Base-by-base conservation (phyloP, 805 yeast species). In the Candida sonorensis region DNA sequence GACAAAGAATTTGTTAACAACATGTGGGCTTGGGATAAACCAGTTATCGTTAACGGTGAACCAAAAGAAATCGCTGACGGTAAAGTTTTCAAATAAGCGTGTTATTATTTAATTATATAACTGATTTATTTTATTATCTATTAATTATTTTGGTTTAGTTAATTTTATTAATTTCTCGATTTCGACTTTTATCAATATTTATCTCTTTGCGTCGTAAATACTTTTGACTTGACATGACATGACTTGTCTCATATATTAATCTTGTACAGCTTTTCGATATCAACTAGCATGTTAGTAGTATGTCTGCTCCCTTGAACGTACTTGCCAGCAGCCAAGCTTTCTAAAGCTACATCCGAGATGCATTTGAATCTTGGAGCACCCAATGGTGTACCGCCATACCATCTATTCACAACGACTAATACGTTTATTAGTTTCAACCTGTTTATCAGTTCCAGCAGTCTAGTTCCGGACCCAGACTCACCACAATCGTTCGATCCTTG, bases 11-110 rank as follows among this genome's bases (percentile, higher is more conserved):
- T 85, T 57, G 64, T 92, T 53, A 72, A 83, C 66, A 84, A 87
- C 77, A 72, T 87, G 80, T 85, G 94, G 81, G 94, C 97, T 51
- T 90, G 97, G 97, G 98, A 90, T 64, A 77, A 86, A 72, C 97
- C 97, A 49, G 76, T 87, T 48, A 62, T 62, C 36, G 71, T 81
- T 58, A 67, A 80, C 59, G 96, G 95, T 59, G 81, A 75, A 67
- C 59, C 69, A 59, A 80, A 71, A 61, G 95, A 84, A 70, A 82
- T 90, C 53, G 95, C 81, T 47, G 98, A 90, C 64, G 98, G 98
- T 70, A 88, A 90, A 76, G 97, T 90, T 50, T 80, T 87, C 71
- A 90, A 90, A 77, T 88, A 80, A 67, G 46, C 49, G 33, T 29
- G 21, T 35, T 26, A 18, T 6, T 18, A 7, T 7, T 18, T 17